Conservation (phyloP, 441 rosid genomes). For the Jatropha multifida region DNA sequence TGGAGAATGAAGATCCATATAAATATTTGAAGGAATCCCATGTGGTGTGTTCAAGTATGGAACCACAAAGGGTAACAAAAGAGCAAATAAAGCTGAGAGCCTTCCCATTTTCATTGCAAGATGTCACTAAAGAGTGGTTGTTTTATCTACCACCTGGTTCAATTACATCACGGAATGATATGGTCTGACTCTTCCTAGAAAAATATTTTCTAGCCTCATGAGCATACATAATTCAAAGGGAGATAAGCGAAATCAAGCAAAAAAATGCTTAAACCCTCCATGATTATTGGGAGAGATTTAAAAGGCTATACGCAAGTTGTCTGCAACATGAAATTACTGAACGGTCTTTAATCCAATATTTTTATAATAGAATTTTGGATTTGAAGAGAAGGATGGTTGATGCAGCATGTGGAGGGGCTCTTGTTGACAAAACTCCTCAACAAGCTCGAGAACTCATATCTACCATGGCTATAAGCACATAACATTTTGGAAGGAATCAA, state of each 20-base stretch:
- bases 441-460: background rate
- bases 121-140: background rate
- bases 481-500: background rate
- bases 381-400: background rate
- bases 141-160: background rate
- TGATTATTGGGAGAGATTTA: background rate
- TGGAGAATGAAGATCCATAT: constrained; percentile 16
- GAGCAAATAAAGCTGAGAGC: background rate
- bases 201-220: background rate
- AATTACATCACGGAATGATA: background rate
- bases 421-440: background rate
- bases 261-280: background rate
- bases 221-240: background rate
- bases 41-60: background rate
- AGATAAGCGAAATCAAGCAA: background rate
- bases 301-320: no score
- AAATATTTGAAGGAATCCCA: background rate
- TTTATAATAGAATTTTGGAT: background rate
- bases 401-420: background rate
- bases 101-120: background rate
- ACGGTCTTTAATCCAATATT: background rate
- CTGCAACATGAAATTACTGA: background rate
- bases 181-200: background rate
- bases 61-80: background rate
- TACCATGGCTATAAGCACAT: no score